Conservation (phyloP, 2,329 filamentous ascomycete genomes). For the Colletotrichum sp. region DNA sequence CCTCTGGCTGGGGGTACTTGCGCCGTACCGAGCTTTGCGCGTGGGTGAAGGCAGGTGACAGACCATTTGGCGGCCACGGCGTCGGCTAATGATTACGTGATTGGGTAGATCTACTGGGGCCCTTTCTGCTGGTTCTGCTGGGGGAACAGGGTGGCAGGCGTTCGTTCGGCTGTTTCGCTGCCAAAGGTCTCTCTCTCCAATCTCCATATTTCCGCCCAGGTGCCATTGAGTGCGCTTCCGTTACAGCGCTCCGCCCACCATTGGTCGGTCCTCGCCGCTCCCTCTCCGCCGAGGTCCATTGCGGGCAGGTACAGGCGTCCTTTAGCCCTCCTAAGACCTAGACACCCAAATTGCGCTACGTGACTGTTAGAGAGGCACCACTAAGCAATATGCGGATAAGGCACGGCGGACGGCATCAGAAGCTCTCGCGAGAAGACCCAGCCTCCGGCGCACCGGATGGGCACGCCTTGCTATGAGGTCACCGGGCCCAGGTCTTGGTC, state of each 20-base stretch:
- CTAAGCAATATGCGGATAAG: slow-evolving; percentile 15
- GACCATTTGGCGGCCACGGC: slow-evolving; percentile 4
- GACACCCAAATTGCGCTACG: not conserved
- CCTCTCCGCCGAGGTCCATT: slow-evolving; percentile 21
- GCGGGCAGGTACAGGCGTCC: not conserved
- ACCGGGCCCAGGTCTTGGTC: not conserved
- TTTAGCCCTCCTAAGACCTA: not conserved
- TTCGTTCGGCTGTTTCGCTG: slow-evolving; percentile 23
- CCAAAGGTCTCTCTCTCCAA: not conserved
- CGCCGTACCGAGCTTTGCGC: slow-evolving; percentile 14
- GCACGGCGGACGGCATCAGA: not conserved
- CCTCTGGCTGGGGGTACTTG: not conserved
- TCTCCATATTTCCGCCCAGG: slow-evolving; percentile 20
- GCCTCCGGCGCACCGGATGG: slow-evolving; percentile 10
- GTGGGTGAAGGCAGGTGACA: slow-evolving; percentile 16
- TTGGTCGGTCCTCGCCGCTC: slow-evolving; percentile 10
- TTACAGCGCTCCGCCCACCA: slow-evolving; percentile 17
- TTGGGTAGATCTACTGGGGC: slow-evolving; percentile 3
- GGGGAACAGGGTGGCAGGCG: slow-evolving; percentile 12
- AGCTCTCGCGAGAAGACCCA: not conserved
- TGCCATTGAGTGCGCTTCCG: slow-evolving; percentile 14
- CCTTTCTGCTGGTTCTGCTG: slow-evolving; percentile 2
- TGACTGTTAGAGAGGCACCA: not conserved
- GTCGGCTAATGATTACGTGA: not conserved
- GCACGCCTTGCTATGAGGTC: slow-evolving; percentile 15